Percentiles rank a stretch among this genome's conserved stretches.
Evolutionary conservation across 2,329 filamentous ascomycete species (phyloP).

Genomic region (Stagonosporopsis cucurbitacearum): DNA sequence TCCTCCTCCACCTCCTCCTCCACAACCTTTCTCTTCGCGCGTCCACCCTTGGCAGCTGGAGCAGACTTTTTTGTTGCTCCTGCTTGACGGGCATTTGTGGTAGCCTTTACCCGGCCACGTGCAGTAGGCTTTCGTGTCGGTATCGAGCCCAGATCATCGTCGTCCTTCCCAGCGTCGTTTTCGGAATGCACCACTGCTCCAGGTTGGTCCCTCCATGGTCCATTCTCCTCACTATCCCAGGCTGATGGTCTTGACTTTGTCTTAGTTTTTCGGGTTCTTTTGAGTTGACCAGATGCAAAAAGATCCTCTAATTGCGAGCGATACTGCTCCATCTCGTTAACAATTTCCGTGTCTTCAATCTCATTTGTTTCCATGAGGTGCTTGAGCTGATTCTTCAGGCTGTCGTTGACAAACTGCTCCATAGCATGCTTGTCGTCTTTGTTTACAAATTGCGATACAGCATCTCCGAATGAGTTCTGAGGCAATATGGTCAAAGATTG

Average conservation of each 20-base stretch:
- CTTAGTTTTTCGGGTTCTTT: slow-evolving; percentile 60
- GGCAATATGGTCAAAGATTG: slow-evolving; percentile 93
- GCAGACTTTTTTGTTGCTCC: slow-evolving; percentile 41
- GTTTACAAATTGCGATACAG: slow-evolving; percentile 88
- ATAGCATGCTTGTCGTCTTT: slow-evolving; percentile 96
- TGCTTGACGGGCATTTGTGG: slow-evolving; percentile 44
- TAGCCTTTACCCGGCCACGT: slow-evolving; percentile 55
- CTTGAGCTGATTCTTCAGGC: slow-evolving; percentile 52
- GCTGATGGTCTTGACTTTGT: slow-evolving; percentile 77
- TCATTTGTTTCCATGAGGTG: slow-evolving; percentile 62
- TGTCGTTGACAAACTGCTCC: slow-evolving; percentile 57
- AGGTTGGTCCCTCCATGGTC: slow-evolving; percentile 81
- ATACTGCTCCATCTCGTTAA: slow-evolving; percentile 75
- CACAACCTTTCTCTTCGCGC: slow-evolving; percentile 51
- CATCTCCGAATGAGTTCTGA: slow-evolving; percentile 90
- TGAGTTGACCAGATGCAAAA: slow-evolving; percentile 70
- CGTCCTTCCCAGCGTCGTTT: slow-evolving; percentile 56
- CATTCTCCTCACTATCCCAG: slow-evolving; percentile 92
- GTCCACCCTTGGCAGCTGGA: slow-evolving; percentile 44
- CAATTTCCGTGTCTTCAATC: slow-evolving; percentile 72
- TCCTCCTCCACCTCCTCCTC: slow-evolving; percentile 55
- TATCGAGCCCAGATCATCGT: slow-evolving; percentile 39
- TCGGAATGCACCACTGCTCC: slow-evolving; percentile 65
- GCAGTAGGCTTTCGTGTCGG: slow-evolving; percentile 50
- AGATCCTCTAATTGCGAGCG: slow-evolving; percentile 72